Conservation (phyloP, 2,329 filamentous ascomycete genomes). For the Arthrinium phaeospermum region DNA sequence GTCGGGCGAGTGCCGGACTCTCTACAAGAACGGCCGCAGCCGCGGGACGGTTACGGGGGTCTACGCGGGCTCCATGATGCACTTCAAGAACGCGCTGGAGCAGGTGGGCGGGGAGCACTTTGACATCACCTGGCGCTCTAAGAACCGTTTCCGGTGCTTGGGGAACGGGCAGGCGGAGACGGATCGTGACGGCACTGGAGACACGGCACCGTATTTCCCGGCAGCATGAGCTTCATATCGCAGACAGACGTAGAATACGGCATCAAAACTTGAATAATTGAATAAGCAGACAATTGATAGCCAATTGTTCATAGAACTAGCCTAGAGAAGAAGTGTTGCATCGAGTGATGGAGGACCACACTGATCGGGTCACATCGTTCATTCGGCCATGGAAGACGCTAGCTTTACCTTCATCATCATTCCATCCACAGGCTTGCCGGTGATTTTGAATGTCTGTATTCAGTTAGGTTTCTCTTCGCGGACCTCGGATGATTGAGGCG, state of each 20-base stretch:
- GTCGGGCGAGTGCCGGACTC: neutral
- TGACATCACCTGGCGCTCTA: neutral
- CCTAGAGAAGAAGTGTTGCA: neutral
- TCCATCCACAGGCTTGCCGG: slow-evolving; percentile 1
- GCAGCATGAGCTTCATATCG: neutral
- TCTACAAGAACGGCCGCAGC: slow-evolving; percentile 3
- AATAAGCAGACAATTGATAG: no score
- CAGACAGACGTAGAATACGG: no score
- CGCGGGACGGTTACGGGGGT: neutral
- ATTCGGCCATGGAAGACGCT: neutral
- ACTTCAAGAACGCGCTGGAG: slow-evolving; percentile 8
- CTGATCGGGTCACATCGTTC: no score
- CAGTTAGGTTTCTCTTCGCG: neutral
- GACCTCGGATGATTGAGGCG: neutral
- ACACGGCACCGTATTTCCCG: neutral
- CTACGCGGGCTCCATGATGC: slow-evolving; percentile 7
- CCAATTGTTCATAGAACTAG: no score
- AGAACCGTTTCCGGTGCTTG: neutral
- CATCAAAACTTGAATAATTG: no score
- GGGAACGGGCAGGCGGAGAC: neutral
- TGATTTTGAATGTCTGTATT: neutral
- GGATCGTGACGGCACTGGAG: neutral
- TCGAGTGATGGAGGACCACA: no score
- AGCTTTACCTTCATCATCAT: slow-evolving; percentile 16
- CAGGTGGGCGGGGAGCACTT: neutral